phyloP scores from a whole-genome alignment of 2,329 filamentous ascomycete species.

The Pseudopyrenochaeta lycopersici region DNA sequence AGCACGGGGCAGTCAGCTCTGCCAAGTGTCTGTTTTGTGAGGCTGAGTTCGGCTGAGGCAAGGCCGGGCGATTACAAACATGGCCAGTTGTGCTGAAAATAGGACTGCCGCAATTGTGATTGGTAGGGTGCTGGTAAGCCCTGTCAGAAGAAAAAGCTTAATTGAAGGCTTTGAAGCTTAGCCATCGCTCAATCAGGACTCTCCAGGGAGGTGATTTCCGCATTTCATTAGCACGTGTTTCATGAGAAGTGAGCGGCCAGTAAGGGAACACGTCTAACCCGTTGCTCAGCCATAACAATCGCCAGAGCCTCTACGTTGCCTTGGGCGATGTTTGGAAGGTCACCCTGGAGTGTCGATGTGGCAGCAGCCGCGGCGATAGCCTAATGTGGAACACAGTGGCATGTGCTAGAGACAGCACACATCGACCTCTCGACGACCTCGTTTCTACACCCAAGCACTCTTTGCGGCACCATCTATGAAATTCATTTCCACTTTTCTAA shows the following conservation, averaged over 20 bases:
- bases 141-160: conserved; percentile 5
- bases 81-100: not conserved
- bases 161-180: not conserved
- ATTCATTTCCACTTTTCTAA: not conserved
- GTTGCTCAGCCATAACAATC: not conserved
- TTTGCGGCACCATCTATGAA: not conserved
- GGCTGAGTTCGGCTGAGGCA: conserved; percentile 7
- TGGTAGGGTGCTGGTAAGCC: not conserved
- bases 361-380: not conserved
- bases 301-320: not conserved
- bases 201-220: not conserved
- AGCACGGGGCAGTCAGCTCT: conserved; percentile 6
- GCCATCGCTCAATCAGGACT: not conserved
- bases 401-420: no score
- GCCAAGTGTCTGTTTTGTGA: conserved; percentile 10
- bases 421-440: not conserved
- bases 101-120: not conserved
- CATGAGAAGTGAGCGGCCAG: not conserved
- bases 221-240: not conserved
- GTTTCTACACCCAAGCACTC: not conserved
- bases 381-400: conserved; percentile 3
- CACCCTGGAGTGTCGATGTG: not conserved
- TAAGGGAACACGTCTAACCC: not conserved
- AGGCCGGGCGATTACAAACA: conserved; percentile 1
- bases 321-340: conserved; percentile 1